Evolutionary conservation across 345 rosid genomes (phyloP), one percentile per base, ranked within the genome.

Genomic region (Citrus glauca): DNA sequence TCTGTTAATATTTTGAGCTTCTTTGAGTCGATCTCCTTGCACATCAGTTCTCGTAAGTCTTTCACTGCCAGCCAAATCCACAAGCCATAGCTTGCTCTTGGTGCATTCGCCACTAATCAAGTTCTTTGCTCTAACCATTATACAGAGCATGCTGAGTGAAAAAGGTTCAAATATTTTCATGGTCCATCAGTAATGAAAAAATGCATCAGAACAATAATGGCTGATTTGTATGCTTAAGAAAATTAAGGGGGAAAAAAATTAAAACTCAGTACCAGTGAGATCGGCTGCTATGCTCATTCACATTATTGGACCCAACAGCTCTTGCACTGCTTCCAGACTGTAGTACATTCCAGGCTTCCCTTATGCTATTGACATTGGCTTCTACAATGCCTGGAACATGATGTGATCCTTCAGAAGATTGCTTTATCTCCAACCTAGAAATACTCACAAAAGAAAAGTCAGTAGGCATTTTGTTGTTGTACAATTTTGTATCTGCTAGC

Each of bases 31-130:
- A 71, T 94, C 99, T 71, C 98, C 97, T 81, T 92, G 98, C 17
- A 78, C 97, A 55, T 92, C 98, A 66, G 98, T 94, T 89, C 88
- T 96, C 25, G 94, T 94, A 74, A 94, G 89, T 86, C 99, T 92
- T 83, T 96, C 99, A 83, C 99, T 94, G 70, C 98, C 99, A 1
- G 99, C 99, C 88, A 93, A 90, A 85, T 95, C 98, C 64, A 93
- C 95, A 68, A 95, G 98, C 98, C 99, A 96, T 65, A 96, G 99
- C 81, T 90, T 96, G 94, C 99, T 96, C 84, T 88, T 92, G 75
- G 97, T 94, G 85, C 97, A 89, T 42, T 94, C 97, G 20, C 97
- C 94, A 78, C 78, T 92, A 84, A 92, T 83, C 88, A 92, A 64
- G 83, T 92, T 96, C 88, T 89, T 91, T 37, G 97, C 91, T 88